phyloP scores from a whole-genome alignment of 2,329 filamentous ascomycete species.

The Orbilia ellipsospora region DNA sequence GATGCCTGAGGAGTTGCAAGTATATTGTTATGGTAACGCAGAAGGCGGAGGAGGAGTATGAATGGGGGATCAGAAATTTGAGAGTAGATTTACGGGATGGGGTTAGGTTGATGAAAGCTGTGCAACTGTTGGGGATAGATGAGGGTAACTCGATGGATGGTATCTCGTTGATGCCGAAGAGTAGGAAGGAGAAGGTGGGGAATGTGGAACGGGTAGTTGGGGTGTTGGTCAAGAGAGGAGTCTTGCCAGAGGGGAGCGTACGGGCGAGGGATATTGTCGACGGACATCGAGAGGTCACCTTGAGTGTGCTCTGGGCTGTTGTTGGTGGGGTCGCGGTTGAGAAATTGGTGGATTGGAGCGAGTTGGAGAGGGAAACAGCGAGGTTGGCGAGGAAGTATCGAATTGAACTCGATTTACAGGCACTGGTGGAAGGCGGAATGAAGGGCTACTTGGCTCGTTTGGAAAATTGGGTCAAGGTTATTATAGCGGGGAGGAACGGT shows the following conservation, averaged over 20 bases:
- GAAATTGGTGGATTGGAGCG: constrained; percentile 68
- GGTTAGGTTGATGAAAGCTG: constrained; percentile 70
- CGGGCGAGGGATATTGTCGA: constrained; percentile 71
- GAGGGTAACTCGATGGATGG: constrained; percentile 28
- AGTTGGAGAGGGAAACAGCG: constrained; percentile 67
- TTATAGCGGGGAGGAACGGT: constrained; percentile 65
- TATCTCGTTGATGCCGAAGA: constrained; percentile 25
- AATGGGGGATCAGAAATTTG: constrained; percentile 70
- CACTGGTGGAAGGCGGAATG: constrained; percentile 55
- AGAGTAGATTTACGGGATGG: constrained; percentile 73
- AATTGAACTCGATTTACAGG: constrained; percentile 29
- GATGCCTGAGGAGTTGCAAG: constrained; percentile 69
- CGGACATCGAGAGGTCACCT: constrained; percentile 73
- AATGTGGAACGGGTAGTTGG: constrained; percentile 27
- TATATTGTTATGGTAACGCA: constrained; percentile 70
- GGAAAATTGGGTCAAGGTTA: constrained; percentile 68
- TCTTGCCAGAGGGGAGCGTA: constrained; percentile 60
- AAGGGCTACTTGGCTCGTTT: constrained; percentile 64
- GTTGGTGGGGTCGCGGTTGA: constrained; percentile 67
- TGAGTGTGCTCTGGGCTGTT: constrained; percentile 71
- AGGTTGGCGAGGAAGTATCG: constrained; percentile 62
- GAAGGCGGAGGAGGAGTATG: constrained; percentile 70
- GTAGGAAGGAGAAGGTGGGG: constrained; percentile 31
- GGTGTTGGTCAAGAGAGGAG: constrained; percentile 3
- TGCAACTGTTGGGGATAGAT: constrained; percentile 66